phyloP scores from a whole-genome alignment of 306 rosid species.

The Vicia villosa region DNA sequence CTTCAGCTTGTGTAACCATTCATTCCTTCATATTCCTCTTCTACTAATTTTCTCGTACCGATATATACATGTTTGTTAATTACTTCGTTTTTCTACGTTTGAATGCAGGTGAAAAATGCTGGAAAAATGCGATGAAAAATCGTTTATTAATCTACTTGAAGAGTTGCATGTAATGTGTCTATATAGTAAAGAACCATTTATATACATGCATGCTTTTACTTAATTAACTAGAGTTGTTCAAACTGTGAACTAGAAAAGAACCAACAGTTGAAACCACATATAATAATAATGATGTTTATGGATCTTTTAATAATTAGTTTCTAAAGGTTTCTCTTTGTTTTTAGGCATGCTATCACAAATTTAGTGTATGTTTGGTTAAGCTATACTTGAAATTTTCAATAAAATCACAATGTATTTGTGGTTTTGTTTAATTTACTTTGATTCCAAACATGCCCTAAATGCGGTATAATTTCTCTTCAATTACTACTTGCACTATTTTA shows the following conservation, averaged over 20 bases:
- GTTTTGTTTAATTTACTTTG: too few species aligned
- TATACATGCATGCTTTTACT: not conserved
- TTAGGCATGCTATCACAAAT: too few species aligned
- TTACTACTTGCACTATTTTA: not conserved
- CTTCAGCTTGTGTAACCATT: slow-evolving; percentile 75
- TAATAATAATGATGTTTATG: too few species aligned
- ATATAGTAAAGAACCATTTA: not conserved
- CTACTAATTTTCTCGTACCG: not conserved
- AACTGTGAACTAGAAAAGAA: not conserved
- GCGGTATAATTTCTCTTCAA: too few species aligned
- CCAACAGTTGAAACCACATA: too few species aligned
- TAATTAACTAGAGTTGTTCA: not conserved
- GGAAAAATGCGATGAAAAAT: not conserved
- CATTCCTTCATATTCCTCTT: not conserved
- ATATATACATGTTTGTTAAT: too few species aligned
- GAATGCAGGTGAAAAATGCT: not conserved
- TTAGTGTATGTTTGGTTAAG: too few species aligned
- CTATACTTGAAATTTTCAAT: too few species aligned
- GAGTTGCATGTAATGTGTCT: not conserved
- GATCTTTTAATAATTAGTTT: too few species aligned
- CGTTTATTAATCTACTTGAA: not conserved
- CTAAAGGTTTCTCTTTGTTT: too few species aligned
- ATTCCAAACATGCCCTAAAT: too few species aligned
- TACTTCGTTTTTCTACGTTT: not conserved
- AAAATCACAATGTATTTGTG: too few species aligned